Evolutionary conservation across 1,284 basidiomycete species (phyloP).

Genomic region (Vanrija humicola): DNA sequence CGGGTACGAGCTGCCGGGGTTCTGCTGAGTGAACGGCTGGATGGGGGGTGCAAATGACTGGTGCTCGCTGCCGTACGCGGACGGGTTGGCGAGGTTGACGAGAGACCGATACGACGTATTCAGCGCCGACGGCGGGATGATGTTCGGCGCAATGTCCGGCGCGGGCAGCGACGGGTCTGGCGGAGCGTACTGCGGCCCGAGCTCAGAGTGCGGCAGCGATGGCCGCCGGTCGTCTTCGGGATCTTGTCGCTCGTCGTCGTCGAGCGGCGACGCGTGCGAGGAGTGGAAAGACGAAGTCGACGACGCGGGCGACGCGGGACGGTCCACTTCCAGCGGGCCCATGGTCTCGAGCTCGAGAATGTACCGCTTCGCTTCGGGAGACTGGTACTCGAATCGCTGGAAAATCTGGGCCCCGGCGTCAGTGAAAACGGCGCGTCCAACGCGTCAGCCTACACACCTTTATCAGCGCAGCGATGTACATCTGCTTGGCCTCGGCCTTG

Average conservation of each 20-base stretch:
- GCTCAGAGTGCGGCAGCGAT: not conserved
- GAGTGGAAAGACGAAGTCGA: conserved; percentile 43
- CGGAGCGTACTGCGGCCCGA: conserved; percentile 19
- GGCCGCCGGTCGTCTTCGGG: not conserved
- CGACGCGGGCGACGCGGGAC: conserved; percentile 31
- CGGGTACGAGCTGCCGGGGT: not conserved
- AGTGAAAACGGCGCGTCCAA: not conserved
- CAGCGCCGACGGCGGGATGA: conserved; percentile 39
- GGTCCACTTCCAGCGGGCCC: conserved; percentile 55
- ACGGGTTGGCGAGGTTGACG: conserved; percentile 24
- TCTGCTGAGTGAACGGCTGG: conserved; percentile 1
- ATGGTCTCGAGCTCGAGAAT: conserved; percentile 76
- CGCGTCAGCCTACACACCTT: conserved; percentile 56
- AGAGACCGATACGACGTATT: conserved; percentile 37
- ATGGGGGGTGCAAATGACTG: not conserved
- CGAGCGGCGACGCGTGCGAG: conserved; percentile 34
- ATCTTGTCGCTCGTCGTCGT: not conserved
- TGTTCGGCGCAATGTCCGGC: conserved; percentile 41
- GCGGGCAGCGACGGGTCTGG: conserved; percentile 40
- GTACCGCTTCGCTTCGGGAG: conserved; percentile 71
- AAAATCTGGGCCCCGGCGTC: conserved; percentile 6
- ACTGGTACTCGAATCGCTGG: conserved; percentile 54
- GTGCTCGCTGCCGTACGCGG: not conserved
- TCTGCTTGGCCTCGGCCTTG: conserved; percentile 75
- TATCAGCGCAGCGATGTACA: conserved; percentile 81